These are phyloP conservation scores for Microstroma glucosiphilum DNA, from an alignment of 1,284 basidiomycete genomes.

Conservation along the genomic window DNA sequence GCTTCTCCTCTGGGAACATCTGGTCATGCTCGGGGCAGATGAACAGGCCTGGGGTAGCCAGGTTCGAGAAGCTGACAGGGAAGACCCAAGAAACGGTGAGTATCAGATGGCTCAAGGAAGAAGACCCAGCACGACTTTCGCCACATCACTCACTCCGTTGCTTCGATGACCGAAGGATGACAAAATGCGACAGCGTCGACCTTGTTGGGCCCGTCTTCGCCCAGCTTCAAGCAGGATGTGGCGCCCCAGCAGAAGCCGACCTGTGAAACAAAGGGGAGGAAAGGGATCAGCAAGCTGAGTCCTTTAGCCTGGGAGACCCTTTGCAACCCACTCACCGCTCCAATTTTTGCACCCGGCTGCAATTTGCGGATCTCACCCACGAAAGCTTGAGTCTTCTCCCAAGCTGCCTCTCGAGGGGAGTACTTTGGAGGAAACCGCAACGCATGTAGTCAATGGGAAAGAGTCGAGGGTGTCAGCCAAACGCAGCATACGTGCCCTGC, in stretches of 20 bases:
- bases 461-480: not conserved
- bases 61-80: slow-evolving; percentile 11
- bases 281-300: too few relatives aligned
- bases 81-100: not conserved
- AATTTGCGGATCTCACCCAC: slow-evolving; percentile 6
- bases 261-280: too few relatives aligned
- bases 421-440: slow-evolving; percentile 5
- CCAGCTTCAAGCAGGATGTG: slow-evolving; percentile 14
- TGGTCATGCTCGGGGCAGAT: slow-evolving; percentile 17
- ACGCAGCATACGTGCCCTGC: not conserved
- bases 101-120: not conserved
- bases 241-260: slow-evolving; percentile 25
- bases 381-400: not conserved
- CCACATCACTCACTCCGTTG: slow-evolving; percentile 10
- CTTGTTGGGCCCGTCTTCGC: slow-evolving; percentile 2
- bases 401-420: slow-evolving; percentile 13
- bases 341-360: slow-evolving; percentile 9
- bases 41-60: slow-evolving; percentile 18
- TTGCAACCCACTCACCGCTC: slow-evolving; percentile 3
- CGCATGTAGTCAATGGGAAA: not conserved
- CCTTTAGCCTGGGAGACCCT: too few relatives aligned
- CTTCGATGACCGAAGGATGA: slow-evolving; percentile 20
- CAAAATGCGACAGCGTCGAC: slow-evolving; percentile 27
- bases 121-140: too few relatives aligned
- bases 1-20: slow-evolving; percentile 16